Percentiles rank a stretch among this genome's conserved stretches.
Conservation (phyloP, 2,329 filamentous ascomycete species). For the Xylaria sp. region DNA sequence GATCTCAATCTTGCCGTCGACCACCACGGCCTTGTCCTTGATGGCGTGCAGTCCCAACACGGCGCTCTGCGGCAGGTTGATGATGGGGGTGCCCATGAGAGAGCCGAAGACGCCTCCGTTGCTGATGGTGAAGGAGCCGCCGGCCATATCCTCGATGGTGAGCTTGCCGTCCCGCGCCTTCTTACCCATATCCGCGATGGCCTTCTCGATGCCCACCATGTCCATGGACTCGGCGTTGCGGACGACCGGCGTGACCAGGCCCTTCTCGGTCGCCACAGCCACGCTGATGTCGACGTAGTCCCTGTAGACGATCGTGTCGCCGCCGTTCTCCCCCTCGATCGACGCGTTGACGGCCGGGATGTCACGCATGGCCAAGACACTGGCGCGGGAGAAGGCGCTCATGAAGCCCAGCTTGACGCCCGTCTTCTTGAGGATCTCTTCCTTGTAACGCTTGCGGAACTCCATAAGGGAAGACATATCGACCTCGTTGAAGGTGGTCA, state of each 20-base stretch:
- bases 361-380: conserved; percentile 89
- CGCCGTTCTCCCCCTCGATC: conserved; percentile 92
- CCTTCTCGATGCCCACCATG: conserved; percentile 83
- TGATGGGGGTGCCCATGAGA: conserved; percentile 96
- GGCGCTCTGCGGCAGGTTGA: conserved; percentile 92
- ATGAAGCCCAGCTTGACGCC: conserved; percentile 99
- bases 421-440: conserved; percentile 92
- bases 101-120: conserved; percentile 98
- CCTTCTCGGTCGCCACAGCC: conserved; percentile 96
- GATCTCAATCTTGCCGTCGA: conserved; percentile 94
- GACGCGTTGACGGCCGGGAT: conserved; percentile 95
- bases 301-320: conserved; percentile 96
- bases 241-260: conserved; percentile 93
- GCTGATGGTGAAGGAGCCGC: conserved; percentile 96
- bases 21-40: conserved; percentile 86
- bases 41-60: conserved; percentile 94
- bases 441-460: conserved; percentile 96
- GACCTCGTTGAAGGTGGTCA: conserved; percentile 99
- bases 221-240: conserved; percentile 90
- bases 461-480: conserved; percentile 99
- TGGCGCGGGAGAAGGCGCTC: conserved; percentile 93
- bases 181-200: conserved; percentile 92
- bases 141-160: conserved; percentile 98
- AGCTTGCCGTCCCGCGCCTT: conserved; percentile 97
- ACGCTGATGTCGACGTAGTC: conserved; percentile 99